These are phyloP conservation scores for Syzygium aqueum DNA, from an alignment of 345 rosid species.

Conservation along the genomic window DNA sequence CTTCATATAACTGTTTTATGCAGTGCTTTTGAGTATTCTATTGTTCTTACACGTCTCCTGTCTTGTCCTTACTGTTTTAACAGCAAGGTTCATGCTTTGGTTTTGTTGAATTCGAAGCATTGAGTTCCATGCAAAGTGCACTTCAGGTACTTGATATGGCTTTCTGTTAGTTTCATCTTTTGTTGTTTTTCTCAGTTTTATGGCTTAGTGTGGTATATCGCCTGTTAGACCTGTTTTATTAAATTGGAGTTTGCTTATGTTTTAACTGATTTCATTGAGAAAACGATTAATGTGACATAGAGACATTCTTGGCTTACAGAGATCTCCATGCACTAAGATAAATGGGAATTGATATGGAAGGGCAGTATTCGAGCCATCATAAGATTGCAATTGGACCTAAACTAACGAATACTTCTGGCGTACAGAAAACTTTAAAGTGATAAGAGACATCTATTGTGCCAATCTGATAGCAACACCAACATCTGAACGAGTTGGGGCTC, in stretches of 20 bases:
- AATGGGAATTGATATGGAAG: not conserved
- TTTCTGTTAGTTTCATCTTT: no score
- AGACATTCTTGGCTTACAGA: not conserved
- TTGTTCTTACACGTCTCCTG: not conserved
- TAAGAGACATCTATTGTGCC: not conserved
- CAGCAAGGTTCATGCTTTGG: conserved; percentile 64
- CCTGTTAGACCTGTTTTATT: not conserved
- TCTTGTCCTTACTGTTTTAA: not conserved
- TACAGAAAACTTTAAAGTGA: not conserved
- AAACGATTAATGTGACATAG: not conserved
- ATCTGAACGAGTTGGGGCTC: not conserved
- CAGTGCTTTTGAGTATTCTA: not conserved
- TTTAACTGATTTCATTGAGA: not conserved
- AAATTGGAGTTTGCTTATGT: not conserved
- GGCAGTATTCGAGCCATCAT: not conserved
- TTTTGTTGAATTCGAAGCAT: conserved; percentile 57
- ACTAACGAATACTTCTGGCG: not conserved
- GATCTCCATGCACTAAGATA: not conserved
- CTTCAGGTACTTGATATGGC: conserved; percentile 33
- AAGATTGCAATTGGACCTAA: not conserved
- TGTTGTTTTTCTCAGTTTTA: not conserved
- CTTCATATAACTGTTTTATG: not conserved
- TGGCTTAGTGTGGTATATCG: not conserved
- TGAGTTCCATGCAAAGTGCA: conserved; percentile 42
- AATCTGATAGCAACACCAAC: not conserved